These are phyloP conservation scores for Entonaema liquescens DNA, from an alignment of 495 filamentous ascomycete species.

Conservation along the genomic window DNA sequence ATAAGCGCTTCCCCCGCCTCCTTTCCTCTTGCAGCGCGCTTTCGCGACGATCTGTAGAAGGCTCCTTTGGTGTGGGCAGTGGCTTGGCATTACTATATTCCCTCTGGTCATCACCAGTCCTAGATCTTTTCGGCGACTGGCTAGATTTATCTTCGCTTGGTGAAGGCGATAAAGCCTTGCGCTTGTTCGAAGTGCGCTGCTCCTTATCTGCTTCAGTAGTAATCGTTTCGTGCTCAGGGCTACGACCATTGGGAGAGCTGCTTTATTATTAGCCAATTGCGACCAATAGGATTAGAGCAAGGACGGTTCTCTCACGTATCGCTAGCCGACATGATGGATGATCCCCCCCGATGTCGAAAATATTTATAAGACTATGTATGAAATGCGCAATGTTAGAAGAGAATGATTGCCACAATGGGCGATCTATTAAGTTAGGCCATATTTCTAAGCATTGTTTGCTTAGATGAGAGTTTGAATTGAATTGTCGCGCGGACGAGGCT, in stretches of 20 bases:
- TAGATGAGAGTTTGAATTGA: background rate
- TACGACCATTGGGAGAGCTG: constrained; percentile 33
- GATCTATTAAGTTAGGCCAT: constrained; percentile 17
- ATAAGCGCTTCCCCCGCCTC: constrained; percentile 86
- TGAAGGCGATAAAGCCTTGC: constrained; percentile 39
- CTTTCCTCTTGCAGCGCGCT: constrained; percentile 75
- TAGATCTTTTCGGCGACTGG: constrained; percentile 43
- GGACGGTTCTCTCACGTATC: constrained; percentile 31
- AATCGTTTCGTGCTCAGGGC: constrained; percentile 27
- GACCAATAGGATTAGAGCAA: constrained; percentile 23
- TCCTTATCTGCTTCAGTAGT: constrained; percentile 23
- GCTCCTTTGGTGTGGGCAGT: constrained; percentile 47
- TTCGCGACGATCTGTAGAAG: constrained; percentile 50
- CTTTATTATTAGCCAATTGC: constrained; percentile 27
- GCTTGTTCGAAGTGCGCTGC: constrained; percentile 28
- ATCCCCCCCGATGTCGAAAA: constrained; percentile 1
- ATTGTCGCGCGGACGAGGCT: constrained; percentile 21
- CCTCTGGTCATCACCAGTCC: constrained; percentile 40
- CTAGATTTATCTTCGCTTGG: constrained; percentile 19
- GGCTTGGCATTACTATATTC: constrained; percentile 38
- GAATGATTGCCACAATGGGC: constrained; percentile 17
- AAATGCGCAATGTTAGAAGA: background rate
- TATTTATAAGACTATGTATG: background rate
- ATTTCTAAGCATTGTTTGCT: constrained; percentile 3
- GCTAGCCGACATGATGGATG: constrained; percentile 36